phyloP scores from a whole-genome alignment of 345 rosid species.

The Hibiscus tridactylites region DNA sequence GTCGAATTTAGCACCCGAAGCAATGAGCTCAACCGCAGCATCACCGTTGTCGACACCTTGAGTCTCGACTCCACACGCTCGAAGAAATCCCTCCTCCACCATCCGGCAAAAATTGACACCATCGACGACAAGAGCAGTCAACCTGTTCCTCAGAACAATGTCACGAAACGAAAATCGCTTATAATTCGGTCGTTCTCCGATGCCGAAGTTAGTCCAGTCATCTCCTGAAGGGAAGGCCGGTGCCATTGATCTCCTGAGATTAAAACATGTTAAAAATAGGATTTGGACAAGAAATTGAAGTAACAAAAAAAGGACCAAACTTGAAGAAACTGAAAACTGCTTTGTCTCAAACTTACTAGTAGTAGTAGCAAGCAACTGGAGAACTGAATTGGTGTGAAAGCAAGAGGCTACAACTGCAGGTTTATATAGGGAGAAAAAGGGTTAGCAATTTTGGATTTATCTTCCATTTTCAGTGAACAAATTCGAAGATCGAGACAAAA shows the following conservation, averaged over 20 bases:
- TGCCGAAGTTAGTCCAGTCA: background rate
- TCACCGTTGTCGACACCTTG: background rate
- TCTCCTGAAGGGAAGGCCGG: background rate
- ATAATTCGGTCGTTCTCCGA: background rate
- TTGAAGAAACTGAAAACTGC: background rate
- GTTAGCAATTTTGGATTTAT: background rate
- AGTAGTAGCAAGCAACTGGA: background rate
- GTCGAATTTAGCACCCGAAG: background rate
- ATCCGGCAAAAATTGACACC: background rate
- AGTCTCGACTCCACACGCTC: background rate
- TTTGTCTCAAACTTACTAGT: background rate
- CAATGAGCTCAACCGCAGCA: slow-evolving; percentile 2
- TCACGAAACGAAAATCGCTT: background rate
- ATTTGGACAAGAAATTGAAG: background rate
- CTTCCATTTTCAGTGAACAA: background rate
- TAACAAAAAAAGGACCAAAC: background rate
- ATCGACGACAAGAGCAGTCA: slow-evolving; percentile 16
- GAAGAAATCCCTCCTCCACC: background rate
- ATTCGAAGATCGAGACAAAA: background rate
- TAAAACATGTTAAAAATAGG: background rate
- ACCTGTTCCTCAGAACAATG: slow-evolving; percentile 2
- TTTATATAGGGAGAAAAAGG: background rate
- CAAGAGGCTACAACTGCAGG: background rate
- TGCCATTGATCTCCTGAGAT: background rate
- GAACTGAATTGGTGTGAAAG: background rate